Evolutionary conservation across 495 filamentous ascomycete genomes (phyloP).

Genomic region (Talaromyces thailandensis): DNA sequence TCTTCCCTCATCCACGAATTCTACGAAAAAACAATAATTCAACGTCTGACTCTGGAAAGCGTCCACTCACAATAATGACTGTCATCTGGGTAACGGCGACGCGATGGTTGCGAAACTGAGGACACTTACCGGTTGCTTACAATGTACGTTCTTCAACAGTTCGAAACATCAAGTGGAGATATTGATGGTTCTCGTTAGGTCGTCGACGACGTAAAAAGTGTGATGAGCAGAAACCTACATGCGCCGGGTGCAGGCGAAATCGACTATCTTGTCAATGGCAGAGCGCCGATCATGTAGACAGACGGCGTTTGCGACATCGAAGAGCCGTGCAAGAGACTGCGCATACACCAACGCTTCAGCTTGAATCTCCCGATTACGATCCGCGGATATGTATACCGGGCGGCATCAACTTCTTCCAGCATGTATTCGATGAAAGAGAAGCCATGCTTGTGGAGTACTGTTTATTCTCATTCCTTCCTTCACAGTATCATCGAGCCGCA

Average conservation of each 20-base stretch:
- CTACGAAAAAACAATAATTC: neutral
- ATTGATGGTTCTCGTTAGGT: neutral
- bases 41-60: neutral
- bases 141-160: neutral
- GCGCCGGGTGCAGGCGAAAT: neutral
- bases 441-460: constrained; percentile 1
- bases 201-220: constrained; percentile 4
- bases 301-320: neutral
- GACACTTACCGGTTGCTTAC: constrained; percentile 2
- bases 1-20: neutral
- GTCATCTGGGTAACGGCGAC: neutral
- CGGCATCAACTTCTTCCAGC: neutral
- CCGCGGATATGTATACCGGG: neutral
- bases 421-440: neutral
- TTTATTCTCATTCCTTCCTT: neutral
- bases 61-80: neutral
- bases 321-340: neutral
- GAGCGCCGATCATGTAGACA: neutral
- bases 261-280: constrained; percentile 1
- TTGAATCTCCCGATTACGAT: neutral
- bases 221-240: neutral
- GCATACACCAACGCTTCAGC: neutral
- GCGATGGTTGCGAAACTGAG: constrained; percentile 3
- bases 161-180: neutral
- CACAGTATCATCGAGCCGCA: constrained; percentile 3